Evolutionary conservation across 495 filamentous ascomycete genomes (phyloP), one percentile per base, ranked within the genome.

Genomic region (Cairneyella variabilis): DNA sequence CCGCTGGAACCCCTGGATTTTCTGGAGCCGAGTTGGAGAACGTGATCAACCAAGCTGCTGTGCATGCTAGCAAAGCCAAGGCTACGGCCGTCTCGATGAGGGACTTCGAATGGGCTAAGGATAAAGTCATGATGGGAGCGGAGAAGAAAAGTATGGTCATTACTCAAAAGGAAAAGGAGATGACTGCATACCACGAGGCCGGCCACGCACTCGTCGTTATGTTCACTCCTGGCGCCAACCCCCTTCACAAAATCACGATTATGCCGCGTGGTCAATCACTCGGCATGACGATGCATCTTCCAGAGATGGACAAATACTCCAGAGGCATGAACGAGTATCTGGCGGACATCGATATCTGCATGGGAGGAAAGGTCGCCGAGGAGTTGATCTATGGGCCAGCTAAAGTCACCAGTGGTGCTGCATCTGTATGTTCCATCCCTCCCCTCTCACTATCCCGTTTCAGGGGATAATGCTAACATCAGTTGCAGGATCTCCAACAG

Each of bases 141-240:
- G 93, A 97, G 73, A 81, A 85, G 65, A 83, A 80, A 61, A 92
- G 83, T 63, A 86, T 89, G 65, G 82, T 97, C 54, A 95, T 97
- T 54, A 86, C 86, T 40, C 79, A 90, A 48, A 87, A 91, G 70
- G 82, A 84, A 64, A 80, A 82, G 61, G 91, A 97, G 67, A 83
- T 90, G 76, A 98, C 93, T 30, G 93, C 93, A 2, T 98, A 98
- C 61, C 93, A 98, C 70, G 93, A 98, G 69, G 93, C 91, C 52
- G 93, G 93, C 2, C 93, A 98, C 69, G 90, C 95, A 3, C 79
- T 98, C 5, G 89, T 97, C 60, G 84, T 82, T 21, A 81, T 95
- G 65, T 89, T 89, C 54, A 90, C 89, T 10, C 76, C 80, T 30
- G 82, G 78, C 4, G 76, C 83, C 16, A 81, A 76, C 30, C 88